Base-by-base conservation (phyloP, 345 rosid species). In the Hibiscus syriacus region DNA sequence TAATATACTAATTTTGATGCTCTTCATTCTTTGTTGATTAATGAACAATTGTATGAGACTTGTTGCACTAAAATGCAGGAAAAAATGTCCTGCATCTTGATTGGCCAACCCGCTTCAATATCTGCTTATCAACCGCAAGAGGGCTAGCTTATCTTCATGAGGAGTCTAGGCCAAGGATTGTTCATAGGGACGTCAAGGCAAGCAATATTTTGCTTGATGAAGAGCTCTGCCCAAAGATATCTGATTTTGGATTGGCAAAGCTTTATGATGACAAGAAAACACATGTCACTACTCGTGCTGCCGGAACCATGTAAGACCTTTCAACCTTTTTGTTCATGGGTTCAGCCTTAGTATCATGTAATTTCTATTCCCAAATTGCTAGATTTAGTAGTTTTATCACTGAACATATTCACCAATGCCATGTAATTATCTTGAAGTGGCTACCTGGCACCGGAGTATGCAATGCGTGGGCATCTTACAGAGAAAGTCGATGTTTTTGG, bases 401-500 rank as follows among this genome's bases (percentile, higher is more conserved):
- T 30, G 10, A 43, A 23, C 7, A 16, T 29, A 27, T 6, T 57
- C 9, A 17, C 32, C 41, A 38, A 57, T 41, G 68, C 68, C 2
- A 8, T n/a, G 32, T 57, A 19, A 19, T 60, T 38, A 4, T 19
- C 17, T 60, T 60, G 29, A 19, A 78, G 84, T 20, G 96, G 92
- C 22, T 90, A 85, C 68, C 84, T 90, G 12, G 82, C 89, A 10
- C 96, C 91, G 3, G 89, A 87, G 74, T 87, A 87, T 70, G 92
- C 87, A 17, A 85, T 87, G 90, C 85, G 78, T 22, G 87, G 92
- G 41, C 92, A 81, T 66, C 91, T 85, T 0, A 87, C 85, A 2
- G 92, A 90, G 77, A 90, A 90, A 77, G 80, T 83, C 3, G 88
- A 85, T 72, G 89, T 85, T 70, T 87, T 85, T 59, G 87, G 81